Evolutionary conservation across 805 yeast genomes (phyloP), one percentile per base, ranked within the genome.

Genomic region (Blastobotrys muscicola): DNA sequence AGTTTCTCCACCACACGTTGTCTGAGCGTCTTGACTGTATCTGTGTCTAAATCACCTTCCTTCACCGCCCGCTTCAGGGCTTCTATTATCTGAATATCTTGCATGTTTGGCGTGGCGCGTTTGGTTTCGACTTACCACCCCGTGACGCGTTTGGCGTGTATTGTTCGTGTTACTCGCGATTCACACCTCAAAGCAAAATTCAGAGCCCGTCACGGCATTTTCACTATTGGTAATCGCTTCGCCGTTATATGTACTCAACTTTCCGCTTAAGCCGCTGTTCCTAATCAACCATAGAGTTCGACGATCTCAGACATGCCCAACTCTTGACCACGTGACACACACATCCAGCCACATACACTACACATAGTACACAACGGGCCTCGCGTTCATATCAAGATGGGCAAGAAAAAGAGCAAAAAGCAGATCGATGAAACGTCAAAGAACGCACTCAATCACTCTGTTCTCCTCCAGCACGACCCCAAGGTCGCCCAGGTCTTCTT

Each of bases 391-490:
- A n/a, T n/a, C n/a, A 16, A 3, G 12, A 37, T 37, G 39, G 39
- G 8, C 14, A 37, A 37, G 32, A 37, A 37, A 37, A 37, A 37
- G 39, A 11, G 29, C 39, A 20, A 15, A n/a, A 16, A 11, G 14
- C 11, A 30, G 29, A n/a, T 39, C 29, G 33, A 31, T 33, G 42
- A 33, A 23, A n/a, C 40, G 36, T 45, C 44, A 29, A 45, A 44
- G 33, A 48, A 58, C 39, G 43, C 50, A 13, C 54, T 50, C 47
- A 66, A 67, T 52, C 48, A 50, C 39, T 38, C 52, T 8, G 69
- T 67, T 6, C 50, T 67, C 26, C 38, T 50, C 8, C 51, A 56
- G 29, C 66, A 64, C 47, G 71, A 67, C 47, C 61, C 65, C 3
- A 41, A 49, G 11, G 43, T 63, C n/a, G 60, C 59, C 23, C 58